Evolutionary conservation across 1,284 basidiomycete species (phyloP), one percentile per base, ranked within the genome.

Genomic region (Moesziomyces globuligerus): DNA sequence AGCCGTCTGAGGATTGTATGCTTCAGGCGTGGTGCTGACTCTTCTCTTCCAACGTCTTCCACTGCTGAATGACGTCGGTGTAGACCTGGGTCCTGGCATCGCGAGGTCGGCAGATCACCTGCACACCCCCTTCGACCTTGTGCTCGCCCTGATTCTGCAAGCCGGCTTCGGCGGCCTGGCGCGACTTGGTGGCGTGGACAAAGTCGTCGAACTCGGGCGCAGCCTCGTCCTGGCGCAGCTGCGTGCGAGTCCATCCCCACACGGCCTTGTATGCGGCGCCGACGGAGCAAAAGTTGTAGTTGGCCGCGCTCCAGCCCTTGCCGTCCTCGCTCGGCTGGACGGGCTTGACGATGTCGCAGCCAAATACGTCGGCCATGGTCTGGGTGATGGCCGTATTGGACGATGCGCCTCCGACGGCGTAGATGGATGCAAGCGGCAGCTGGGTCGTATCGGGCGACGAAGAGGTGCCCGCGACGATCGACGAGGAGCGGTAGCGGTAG

Each of bases 361-460:
- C 87, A 55, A 94, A 89, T 9, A 93, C 86, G 81, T 94, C 90
- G 18, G 92, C 90, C 34, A 89, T 88, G 46, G 92, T 83, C 72
- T 90, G 90, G 28, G 88, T 87, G 77, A 94, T 90, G 29, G 88
- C 87, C 32, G 85, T 83, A 81, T 94, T 94, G 8, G 87, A 86
- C 5, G 90, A 90, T 0, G 91, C 89, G 17, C 92, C 92, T 24
- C 92, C 92, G 0, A 90, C 90, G 29, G 92, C 85, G 61, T 93
- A 88, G 48, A 94, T 86, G 24, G 90, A 85, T 45, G 87, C 86
- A 26, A 93, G 85, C 1, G 48, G 58, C 7, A 56, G 46, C 4
- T 23, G 29, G 51, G 68, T 15, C 0, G 57, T 66, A 44, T 57
- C 48, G 11, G 43, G 18, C 3, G 53, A 24, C 15, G 52, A 36